Base-by-base conservation (phyloP, 805 yeast genomes). In the Metschnikowia chrysomelidarum region DNA sequence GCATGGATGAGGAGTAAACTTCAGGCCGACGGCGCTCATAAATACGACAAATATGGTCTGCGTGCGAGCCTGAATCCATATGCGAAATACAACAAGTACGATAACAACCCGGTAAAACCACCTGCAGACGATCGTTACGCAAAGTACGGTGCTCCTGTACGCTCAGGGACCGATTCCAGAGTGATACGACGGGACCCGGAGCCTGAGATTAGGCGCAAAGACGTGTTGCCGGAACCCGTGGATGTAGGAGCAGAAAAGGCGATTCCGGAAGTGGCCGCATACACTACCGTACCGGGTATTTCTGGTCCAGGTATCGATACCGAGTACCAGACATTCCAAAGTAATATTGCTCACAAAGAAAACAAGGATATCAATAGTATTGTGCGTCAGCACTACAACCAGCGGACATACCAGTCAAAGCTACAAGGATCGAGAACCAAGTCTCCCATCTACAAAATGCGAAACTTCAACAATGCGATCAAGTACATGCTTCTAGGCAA, bases 401-500 rank as follows among this genome's bases (percentile, higher is more conserved):
- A 84, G 46, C 74, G 94, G 51, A 82, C 96, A 0, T 75, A 76
- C 45, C 76, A 77, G 40, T 73, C 91, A 2, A 79, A 80, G 43
- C 63, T 62, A 18, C 75, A 73, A 36, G 72, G 71, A 1, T 71
- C 73, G 29, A 73, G 99, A 47, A 70, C 79, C 13, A 66, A 76
- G 22, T 87, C 97, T 0, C 89, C 93, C 8, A 91, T 93, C 54
- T 80, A 83, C 61, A 84, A 85, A 50, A 67, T 93, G 44, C 73
- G 97, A 42, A 82, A 84, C 49, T 93, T 88, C 73, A 93, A 93
- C 60, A 93, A 93, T 57, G 85, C 89, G 41, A 82, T 93, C 51
- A 93, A 93, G 55, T 85, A 87, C 56, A 85, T 88, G 53, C 64
- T 91, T 7, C 79, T 93, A 35, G 81, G 82, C 37, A 84, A 82